Evolutionary conservation across 495 filamentous ascomycete genomes (phyloP).

Genomic region (Penicillium soppii): DNA sequence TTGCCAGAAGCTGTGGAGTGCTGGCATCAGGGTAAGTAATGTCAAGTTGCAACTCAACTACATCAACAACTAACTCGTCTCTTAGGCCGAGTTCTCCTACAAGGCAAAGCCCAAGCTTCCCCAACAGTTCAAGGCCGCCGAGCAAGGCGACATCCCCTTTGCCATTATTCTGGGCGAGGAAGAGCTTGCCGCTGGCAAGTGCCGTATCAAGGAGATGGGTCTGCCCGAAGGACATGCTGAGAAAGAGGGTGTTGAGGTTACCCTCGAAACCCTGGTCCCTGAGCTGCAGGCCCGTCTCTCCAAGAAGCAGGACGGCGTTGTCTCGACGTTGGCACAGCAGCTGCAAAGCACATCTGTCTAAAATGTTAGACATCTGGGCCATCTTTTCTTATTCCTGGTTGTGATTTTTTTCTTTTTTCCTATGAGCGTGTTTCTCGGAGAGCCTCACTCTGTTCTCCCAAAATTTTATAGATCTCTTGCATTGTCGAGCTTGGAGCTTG

Average conservation of each 20-base stretch:
- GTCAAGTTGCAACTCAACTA: neutral
- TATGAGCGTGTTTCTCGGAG: constrained; percentile 9
- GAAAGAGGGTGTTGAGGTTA: constrained; percentile 78
- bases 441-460: constrained; percentile 5
- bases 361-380: constrained; percentile 10
- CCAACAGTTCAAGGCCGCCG: constrained; percentile 78
- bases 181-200: constrained; percentile 70
- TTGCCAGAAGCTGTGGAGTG: constrained; percentile 70
- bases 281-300: constrained; percentile 55
- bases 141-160: constrained; percentile 68
- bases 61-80: constrained; percentile 8
- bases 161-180: constrained; percentile 79
- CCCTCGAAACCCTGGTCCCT: constrained; percentile 54
- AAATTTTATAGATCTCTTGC: constrained; percentile 13
- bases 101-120: constrained; percentile 78
- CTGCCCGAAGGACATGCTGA: constrained; percentile 76
- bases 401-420: constrained; percentile 9
- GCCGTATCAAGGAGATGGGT: constrained; percentile 84
- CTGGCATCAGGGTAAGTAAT: constrained; percentile 65
- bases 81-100: constrained; percentile 70
- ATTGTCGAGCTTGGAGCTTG: neutral
- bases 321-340: constrained; percentile 23
- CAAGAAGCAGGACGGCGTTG: constrained; percentile 20
- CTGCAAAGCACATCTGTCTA: constrained; percentile 22
- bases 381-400: constrained; percentile 54